phyloP scores from a whole-genome alignment of 78 protist genomes.

The Dictyostelium intermedium region DNA sequence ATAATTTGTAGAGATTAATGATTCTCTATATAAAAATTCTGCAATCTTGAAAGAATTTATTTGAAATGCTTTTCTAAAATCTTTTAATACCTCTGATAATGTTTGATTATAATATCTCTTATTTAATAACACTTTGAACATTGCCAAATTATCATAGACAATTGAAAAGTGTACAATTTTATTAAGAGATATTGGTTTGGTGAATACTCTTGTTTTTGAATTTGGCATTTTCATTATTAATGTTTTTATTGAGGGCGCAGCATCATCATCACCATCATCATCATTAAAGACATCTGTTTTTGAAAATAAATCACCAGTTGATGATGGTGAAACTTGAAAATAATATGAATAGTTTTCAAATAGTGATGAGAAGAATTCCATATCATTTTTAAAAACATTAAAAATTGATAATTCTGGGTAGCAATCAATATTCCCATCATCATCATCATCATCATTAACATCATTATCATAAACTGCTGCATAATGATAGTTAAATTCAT shows the following conservation, averaged over 20 bases:
- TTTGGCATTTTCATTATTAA: neutral
- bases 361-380: neutral
- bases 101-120: neutral
- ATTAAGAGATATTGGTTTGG: neutral
- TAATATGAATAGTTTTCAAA: neutral
- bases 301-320: neutral
- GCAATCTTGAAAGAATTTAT: neutral
- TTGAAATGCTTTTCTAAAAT: neutral
- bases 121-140: neutral
- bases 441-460: neutral
- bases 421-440: too few relatives aligned
- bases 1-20: neutral
- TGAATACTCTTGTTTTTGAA: neutral
- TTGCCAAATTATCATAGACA: neutral
- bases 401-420: neutral
- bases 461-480: neutral
- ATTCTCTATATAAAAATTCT: neutral
- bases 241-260: neutral
- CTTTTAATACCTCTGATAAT: neutral
- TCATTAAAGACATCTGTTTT: too few relatives aligned
- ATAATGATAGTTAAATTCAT: neutral
- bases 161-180: neutral
- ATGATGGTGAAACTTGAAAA: neutral
- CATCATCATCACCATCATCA: too few relatives aligned
- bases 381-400: neutral